phyloP scores from a whole-genome alignment of 768 basidiomycete species.

The Kwoniella sp. region DNA sequence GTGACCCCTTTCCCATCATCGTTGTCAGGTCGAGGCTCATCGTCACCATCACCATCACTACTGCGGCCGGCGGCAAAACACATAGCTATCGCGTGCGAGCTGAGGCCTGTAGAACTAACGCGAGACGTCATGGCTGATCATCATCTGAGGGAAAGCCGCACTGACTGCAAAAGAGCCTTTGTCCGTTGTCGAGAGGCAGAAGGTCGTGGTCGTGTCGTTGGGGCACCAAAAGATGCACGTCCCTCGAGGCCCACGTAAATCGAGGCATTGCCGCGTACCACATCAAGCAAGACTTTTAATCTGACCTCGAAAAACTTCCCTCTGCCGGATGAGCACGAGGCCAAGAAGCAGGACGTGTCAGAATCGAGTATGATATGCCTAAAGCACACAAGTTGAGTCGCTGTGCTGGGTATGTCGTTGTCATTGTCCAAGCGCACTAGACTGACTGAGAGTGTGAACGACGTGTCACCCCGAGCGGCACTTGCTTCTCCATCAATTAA shows the following conservation, averaged over 20 bases:
- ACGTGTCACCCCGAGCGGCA: background rate
- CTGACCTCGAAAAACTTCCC: background rate
- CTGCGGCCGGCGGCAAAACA: background rate
- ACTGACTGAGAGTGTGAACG: background rate
- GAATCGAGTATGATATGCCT: no score
- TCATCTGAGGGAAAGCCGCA: background rate
- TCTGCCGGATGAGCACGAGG: background rate
- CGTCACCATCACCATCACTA: background rate
- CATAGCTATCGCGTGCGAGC: background rate
- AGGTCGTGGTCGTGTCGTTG: background rate
- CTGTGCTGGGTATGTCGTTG: background rate
- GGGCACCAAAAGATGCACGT: background rate
- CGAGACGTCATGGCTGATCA: background rate
- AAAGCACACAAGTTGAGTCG: no score
- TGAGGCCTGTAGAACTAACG: background rate
- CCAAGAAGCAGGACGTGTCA: background rate
- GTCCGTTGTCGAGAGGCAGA: background rate
- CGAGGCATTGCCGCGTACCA: background rate
- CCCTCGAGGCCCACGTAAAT: background rate
- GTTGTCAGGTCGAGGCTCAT: conserved; percentile 10
- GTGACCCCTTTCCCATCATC: conserved; percentile 13
- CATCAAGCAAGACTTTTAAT: background rate
- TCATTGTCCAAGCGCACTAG: background rate
- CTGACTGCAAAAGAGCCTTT: background rate
- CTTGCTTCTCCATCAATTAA: background rate